Conservation (phyloP, 768 basidiomycete genomes). For the Tricholoma saponaceum region DNA sequence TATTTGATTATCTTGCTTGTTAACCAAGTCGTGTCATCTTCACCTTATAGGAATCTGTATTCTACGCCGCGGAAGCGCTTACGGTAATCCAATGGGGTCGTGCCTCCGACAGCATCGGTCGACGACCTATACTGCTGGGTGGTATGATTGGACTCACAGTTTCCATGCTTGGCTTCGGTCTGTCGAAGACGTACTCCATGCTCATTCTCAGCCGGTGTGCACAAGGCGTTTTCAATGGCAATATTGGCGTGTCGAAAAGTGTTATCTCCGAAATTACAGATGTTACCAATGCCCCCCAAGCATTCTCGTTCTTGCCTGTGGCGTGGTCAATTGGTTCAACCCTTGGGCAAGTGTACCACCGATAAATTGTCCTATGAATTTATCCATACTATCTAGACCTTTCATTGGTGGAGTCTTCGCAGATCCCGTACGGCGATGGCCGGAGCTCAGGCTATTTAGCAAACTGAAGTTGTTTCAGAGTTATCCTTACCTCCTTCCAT, state of each 20-base stretch:
- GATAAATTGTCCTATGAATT: no score
- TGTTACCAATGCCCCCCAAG: slow-evolving; percentile 11
- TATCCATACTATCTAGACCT: no score
- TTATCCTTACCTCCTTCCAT: slow-evolving; percentile 59
- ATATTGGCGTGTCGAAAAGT: slow-evolving; percentile 26
- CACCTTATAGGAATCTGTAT: slow-evolving; percentile 33
- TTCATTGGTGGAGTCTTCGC: slow-evolving; percentile 49
- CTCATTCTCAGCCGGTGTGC: slow-evolving; percentile 19
- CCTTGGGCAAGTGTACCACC: slow-evolving; percentile 10
- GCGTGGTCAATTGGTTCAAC: slow-evolving; percentile 13
- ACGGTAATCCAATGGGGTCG: slow-evolving; percentile 32
- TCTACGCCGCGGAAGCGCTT: slow-evolving; percentile 28
- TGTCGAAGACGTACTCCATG: slow-evolving; percentile 25
- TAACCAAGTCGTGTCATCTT: no score
- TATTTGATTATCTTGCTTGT: no score
- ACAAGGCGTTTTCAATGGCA: slow-evolving; percentile 30
- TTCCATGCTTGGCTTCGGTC: slow-evolving; percentile 29
- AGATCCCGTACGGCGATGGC: slow-evolving; percentile 42
- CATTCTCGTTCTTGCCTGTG: slow-evolving; percentile 12
- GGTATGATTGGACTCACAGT: slow-evolving; percentile 28
- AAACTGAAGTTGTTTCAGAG: slow-evolving; percentile 33
- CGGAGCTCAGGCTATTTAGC: slow-evolving; percentile 36
- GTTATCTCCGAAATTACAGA: slow-evolving; percentile 27
- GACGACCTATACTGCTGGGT: slow-evolving; percentile 28
- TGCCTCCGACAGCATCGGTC: slow-evolving; percentile 30